Base-by-base conservation (phyloP, 1,139 yeast genomes). In the Hyphopichia pseudoburtonii region DNA sequence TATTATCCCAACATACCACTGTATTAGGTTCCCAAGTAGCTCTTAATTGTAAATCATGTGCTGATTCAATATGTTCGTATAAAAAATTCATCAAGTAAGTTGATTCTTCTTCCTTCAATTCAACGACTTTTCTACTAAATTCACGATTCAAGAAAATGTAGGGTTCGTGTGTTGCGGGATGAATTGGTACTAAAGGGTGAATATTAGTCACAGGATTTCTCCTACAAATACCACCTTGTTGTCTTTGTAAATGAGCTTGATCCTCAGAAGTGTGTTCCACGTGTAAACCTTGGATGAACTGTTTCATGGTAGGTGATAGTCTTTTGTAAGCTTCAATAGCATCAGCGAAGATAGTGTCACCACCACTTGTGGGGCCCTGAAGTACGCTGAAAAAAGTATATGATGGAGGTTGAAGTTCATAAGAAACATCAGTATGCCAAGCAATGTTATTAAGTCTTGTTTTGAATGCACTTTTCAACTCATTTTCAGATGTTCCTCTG, bases 1-100 rank as follows among this genome's bases (percentile, higher is more conserved):
- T 47, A 42, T 56, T 56, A 33, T 56, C 58, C 62, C 62, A 56
- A 25, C 52, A 41, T 5, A 55, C 60, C 11, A 56, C 50, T 1
- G 58, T 59, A 46, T 73, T 66, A 26, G 72, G 73, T 43, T 73
- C 75, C 81, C 84, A 80, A 37, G 57, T 63, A 42, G 79, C 78
- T 44, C 86, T 70, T 16, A 77, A 65, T 39, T 79, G 80, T 44
- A 77, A 64, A 51, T 78, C 83, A 18, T 70, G 73, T 25, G 74
- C 60, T 27, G 65, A 48, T 25, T 48, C 57, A 37, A 55, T 42
- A 38, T 54, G 61, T 27, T 47, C 46, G 43, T 44, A 55, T 40
- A 57, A 52, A 36, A 58, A 60, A 7, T 47, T 40, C 35, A 59
- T 46, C 36, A 60, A 51, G 29, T 40, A 40, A 21, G 54, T 57